A percentile compares a stretch with the other conserved stretches of the same genome.
Conservation (phyloP, 2,329 filamentous ascomycete genomes). For the Cytospora mali region DNA sequence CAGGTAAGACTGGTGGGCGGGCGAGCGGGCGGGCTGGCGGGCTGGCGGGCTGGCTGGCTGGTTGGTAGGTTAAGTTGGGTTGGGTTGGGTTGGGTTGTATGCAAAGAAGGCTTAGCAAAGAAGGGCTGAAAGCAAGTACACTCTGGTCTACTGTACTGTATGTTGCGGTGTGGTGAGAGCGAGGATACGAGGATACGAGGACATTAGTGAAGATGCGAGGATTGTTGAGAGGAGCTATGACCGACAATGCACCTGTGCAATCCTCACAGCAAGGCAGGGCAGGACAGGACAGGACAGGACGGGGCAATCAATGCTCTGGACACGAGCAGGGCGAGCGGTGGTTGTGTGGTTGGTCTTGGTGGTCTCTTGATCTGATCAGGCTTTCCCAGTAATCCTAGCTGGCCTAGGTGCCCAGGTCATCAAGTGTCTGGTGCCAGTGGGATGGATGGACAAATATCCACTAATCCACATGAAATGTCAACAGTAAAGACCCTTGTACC, state of each 20-base stretch:
- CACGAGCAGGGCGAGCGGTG: background rate
- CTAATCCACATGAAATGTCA: background rate
- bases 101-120: slow-evolving; percentile 4
- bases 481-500: background rate
- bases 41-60: background rate
- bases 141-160: slow-evolving; percentile 2
- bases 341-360: background rate
- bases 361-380: background rate
- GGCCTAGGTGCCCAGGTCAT: background rate
- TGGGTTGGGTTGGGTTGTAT: slow-evolving; percentile 9
- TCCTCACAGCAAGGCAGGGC: slow-evolving; percentile 9
- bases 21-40: background rate
- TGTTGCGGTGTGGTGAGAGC: slow-evolving; percentile 22
- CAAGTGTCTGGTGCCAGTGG: no score
- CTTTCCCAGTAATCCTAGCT: background rate
- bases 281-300: background rate
- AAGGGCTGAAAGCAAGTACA: background rate
- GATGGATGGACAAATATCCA: background rate
- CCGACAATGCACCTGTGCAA: slow-evolving; percentile 21
- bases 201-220: background rate
- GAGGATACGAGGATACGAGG: slow-evolving; percentile 4
- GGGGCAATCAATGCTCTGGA: background rate
- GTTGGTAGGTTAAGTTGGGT: slow-evolving; percentile 6
- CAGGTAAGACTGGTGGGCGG: background rate
- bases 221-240: slow-evolving; percentile 20